Evolutionary conservation across 768 basidiomycete species (phyloP), one percentile per base, ranked within the genome.

Genomic region (Lactarius vividus): DNA sequence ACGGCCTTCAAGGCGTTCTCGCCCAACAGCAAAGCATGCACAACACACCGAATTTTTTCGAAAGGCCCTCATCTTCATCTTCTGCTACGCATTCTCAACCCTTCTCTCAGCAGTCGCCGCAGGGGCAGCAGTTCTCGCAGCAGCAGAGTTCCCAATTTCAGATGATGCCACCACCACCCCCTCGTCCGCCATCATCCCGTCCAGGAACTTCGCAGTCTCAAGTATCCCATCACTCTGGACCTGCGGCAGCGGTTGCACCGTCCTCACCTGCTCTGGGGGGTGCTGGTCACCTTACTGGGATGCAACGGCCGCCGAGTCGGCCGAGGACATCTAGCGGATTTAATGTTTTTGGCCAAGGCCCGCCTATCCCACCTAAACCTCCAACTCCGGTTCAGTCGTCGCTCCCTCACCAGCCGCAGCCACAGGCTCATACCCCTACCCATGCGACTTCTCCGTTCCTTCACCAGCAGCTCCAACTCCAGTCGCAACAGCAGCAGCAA

Each of bases 221-320:
- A 40, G 63, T 67, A 9, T 60, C 66, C 28, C 68, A 67, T 39
- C 68, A 68, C 26, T 59, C 66, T 16, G 61, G 35, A 26, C 37
- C 68, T 31, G 20, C 49, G n/a, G 7, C 60, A 2, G 66, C 35
- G 15, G 58, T 53, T 26, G 23, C 67, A 11, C 69, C 66, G 7
- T 63, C 61, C 20, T 68, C 69, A 16, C 66, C 66, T 2, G 67
- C 69, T 26, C 37, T 68, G 10, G 62, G 62, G 0, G 46, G 37
- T 29, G 66, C 57, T 57, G 53, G 46, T 37, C 66, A 49, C 11
- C 70, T 70, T 26, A 61, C 67, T 10, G 66, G 66, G 9, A 70
- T 72, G 57, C 71, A 75, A 31, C 76, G 74, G 4, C 71, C 73
- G 26, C 75, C 76, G 18, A 71, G 74, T 62, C 73, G 73, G 55